Conservation (phyloP, 139 green algal species). For the Chlorella sorokiniana region DNA sequence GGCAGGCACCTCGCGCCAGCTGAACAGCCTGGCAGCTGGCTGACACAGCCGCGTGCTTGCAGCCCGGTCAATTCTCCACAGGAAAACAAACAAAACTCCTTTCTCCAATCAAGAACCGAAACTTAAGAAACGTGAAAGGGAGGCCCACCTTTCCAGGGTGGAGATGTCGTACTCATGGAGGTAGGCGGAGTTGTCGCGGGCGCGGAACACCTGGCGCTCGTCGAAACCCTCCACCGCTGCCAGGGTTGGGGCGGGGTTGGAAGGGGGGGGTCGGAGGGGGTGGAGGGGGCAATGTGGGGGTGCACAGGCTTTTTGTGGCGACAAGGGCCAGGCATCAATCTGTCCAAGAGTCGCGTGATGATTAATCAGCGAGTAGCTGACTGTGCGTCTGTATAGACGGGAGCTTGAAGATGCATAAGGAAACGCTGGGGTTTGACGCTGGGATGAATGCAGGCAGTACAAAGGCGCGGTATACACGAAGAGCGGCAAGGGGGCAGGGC, state of each 20-base stretch:
- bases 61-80: too few species aligned
- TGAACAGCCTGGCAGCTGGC: too few species aligned
- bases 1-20: too few species aligned
- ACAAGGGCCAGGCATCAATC: background rate
- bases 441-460: background rate
- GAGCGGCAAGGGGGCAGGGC: too few species aligned
- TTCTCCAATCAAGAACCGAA: too few species aligned
- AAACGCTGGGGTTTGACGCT: background rate
- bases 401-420: background rate
- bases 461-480: background rate
- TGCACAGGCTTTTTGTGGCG: too few species aligned
- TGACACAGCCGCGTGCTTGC: too few species aligned
- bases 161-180: background rate
- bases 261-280: background rate
- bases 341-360: too few species aligned
- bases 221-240: constrained; percentile 27
- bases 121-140: too few species aligned
- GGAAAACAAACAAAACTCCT: too few species aligned
- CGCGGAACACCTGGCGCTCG: constrained; percentile 26
- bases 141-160: background rate
- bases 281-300: too few species aligned
- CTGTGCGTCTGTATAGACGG: background rate
- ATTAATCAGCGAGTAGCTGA: too few species aligned
- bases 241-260: background rate
- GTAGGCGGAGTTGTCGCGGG: constrained; percentile 6